Base-by-base conservation (phyloP, 768 basidiomycete species). In the Panellus pusillus region DNA sequence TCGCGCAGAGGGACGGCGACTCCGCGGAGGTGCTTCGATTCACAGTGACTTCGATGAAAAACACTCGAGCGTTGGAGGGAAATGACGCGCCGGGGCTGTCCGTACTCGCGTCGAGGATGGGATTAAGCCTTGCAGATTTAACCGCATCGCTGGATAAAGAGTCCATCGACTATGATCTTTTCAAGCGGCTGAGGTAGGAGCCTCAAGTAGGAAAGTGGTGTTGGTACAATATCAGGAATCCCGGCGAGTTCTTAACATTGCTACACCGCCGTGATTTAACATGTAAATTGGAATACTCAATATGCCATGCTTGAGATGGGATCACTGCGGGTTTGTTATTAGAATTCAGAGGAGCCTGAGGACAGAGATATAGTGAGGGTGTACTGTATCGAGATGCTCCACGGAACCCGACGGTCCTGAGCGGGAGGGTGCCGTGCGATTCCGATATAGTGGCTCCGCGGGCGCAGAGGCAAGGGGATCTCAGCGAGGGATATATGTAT, bases 51-150 rank as follows among this genome's bases (percentile, higher is more conserved):
- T 17, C 28, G 4, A 43, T 57, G 18, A 40, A 54, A 31, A 44
- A 51, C 9, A 39, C 50, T 4, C 48, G 58, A 4, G 43, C 48
- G 36, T 7, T 60, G 27, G 58, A 60, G 20, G 58, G 58, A n/a
- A 55, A 49, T 15, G 58, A 56, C 2, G 47, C 58, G 13, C 9
- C 38, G 24, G 40, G 37, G 5, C 46, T 60, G 7, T 40, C 14
- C 4, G 27, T 31, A 14, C 38, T 60, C 14, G 58, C 58, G 9
- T 4, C n/a, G 15, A 45, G 54, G 32, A 4, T 55, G 41, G 50
- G 54, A 2, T 17, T 60, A 37, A 46, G 19, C 5, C 3, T 42
- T 1, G 38, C 40, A 18, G 27, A 52, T 19, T 50, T 60, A 47
- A 43, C 20, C 5, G 20, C 39, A 7, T 24, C 56, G 2, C 47